phyloP scores from a whole-genome alignment of 805 yeast species.

The Metschnikowia proteae region DNA sequence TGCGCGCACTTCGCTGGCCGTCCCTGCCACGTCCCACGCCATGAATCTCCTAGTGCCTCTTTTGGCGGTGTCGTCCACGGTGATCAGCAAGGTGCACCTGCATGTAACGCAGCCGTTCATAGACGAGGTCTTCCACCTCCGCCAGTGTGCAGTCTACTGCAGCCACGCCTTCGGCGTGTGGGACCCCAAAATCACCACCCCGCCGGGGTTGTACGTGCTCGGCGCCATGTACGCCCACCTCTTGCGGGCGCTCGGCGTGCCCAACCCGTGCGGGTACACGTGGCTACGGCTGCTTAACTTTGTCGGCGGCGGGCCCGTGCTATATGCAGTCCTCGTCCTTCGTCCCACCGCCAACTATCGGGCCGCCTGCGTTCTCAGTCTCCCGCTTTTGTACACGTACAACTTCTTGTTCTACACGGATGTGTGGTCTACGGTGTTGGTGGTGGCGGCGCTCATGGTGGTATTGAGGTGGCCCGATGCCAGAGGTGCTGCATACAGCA shows the following conservation, averaged over 20 bases:
- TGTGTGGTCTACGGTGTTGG: constrained; percentile 79
- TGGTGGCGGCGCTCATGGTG: constrained; percentile 52
- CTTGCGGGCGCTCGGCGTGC: constrained; percentile 34
- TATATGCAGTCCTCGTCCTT: constrained; percentile 46
- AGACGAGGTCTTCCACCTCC: constrained; percentile 85
- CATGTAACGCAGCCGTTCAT: constrained; percentile 24
- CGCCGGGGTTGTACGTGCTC: constrained; percentile 79
- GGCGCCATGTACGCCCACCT: constrained; percentile 38
- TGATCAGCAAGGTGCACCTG: constrained; percentile 9
- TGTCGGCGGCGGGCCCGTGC: constrained; percentile 54
- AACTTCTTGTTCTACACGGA: constrained; percentile 86
- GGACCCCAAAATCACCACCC: constrained; percentile 89
- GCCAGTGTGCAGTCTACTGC: constrained; percentile 71
- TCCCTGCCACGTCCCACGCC: neutral
- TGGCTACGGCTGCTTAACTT: constrained; percentile 50
- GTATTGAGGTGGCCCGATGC: constrained; percentile 29
- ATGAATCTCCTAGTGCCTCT: constrained; percentile 4
- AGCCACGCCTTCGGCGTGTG: constrained; percentile 48
- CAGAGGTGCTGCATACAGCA: constrained; percentile 38
- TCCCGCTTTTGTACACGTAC: constrained; percentile 73
- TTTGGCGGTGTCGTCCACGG: constrained; percentile 5
- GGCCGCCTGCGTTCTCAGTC: constrained; percentile 34
- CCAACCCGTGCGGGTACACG: constrained; percentile 10
- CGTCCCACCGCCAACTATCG: constrained; percentile 19
- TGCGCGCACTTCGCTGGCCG: neutral